These are phyloP conservation scores for Dioszegia hungarica DNA, from an alignment of 768 basidiomycete genomes.

Conservation along the genomic window DNA sequence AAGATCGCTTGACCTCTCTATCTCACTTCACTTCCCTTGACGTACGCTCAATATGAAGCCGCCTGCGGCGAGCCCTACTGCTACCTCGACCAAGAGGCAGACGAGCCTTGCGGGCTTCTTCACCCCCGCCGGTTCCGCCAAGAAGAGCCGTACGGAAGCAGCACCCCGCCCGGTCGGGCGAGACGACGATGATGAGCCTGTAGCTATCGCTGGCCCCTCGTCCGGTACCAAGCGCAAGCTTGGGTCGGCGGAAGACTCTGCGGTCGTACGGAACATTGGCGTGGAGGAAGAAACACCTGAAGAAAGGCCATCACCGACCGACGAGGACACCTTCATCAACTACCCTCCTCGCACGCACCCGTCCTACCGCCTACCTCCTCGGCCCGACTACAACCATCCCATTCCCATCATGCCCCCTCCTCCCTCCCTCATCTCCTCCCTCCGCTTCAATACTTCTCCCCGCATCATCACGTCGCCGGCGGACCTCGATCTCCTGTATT, in stretches of 20 bases:
- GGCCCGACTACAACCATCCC: conserved; percentile 29
- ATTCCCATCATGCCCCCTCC: conserved; percentile 19
- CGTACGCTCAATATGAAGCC: no score
- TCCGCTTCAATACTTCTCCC: conserved; percentile 17
- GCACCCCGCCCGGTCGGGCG: background rate
- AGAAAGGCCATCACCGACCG: background rate
- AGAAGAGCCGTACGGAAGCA: background rate
- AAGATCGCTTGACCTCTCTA: no score
- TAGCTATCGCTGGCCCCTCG: background rate
- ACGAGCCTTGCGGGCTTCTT: background rate
- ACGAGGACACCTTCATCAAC: background rate
- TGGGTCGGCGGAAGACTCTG: no score
- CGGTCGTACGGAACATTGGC: no score
- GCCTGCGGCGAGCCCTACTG: no score
- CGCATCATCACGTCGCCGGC: conserved; percentile 19
- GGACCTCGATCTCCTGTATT: conserved; percentile 39
- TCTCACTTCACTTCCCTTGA: no score
- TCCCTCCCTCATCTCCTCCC: conserved; percentile 1
- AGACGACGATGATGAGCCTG: background rate
- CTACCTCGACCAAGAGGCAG: background rate
- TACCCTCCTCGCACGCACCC: conserved; percentile 30
- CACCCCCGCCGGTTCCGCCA: background rate
- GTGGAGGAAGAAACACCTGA: no score
- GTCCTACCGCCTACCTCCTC: conserved; percentile 31
- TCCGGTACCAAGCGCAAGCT: no score